phyloP scores from a whole-genome alignment of 768 basidiomycete genomes.

The Pleurotus tuber-regium region DNA sequence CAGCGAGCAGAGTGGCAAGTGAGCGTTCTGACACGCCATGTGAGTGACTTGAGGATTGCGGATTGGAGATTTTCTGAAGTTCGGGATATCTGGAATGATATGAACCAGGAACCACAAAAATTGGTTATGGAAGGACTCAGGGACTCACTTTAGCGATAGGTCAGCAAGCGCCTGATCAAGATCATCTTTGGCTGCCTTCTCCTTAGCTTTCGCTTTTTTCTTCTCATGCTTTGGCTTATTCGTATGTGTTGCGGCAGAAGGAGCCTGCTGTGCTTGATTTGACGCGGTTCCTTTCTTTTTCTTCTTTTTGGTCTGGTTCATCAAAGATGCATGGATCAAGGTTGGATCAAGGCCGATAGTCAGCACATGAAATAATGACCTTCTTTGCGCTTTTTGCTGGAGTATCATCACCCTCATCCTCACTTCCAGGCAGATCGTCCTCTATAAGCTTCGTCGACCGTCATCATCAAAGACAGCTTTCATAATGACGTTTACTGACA shows the following conservation, averaged over 20 bases:
- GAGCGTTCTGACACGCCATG: constrained; percentile 26
- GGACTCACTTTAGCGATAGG: constrained; percentile 68
- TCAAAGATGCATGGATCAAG: too few relatives aligned
- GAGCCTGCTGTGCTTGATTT: constrained; percentile 8
- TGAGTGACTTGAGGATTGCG: constrained; percentile 17
- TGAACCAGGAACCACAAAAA: too few relatives aligned
- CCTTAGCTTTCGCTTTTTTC: constrained; percentile 66
- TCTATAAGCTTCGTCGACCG: constrained; percentile 25
- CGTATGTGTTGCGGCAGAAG: constrained; percentile 15
- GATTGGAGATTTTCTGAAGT: constrained; percentile 36
- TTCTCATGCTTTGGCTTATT: constrained; percentile 40
- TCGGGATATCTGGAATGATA: constrained; percentile 45
- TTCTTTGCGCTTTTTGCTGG: constrained; percentile 11
- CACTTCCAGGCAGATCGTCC: constrained; percentile 23
- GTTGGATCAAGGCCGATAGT: background rate
- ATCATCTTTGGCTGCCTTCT: constrained; percentile 69
- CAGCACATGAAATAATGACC: too few relatives aligned
- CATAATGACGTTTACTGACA: constrained; percentile 28
- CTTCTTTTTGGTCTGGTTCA: constrained; percentile 30
- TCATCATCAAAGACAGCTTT: constrained; percentile 37
- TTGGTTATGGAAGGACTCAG: background rate
- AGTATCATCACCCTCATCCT: constrained; percentile 27
- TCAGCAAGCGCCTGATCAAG: constrained; percentile 84
- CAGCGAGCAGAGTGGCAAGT: constrained; percentile 60
- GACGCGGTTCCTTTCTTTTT: constrained; percentile 35